Conservation (phyloP, 2,329 filamentous ascomycete genomes). For the Mollisia scopiformis region DNA sequence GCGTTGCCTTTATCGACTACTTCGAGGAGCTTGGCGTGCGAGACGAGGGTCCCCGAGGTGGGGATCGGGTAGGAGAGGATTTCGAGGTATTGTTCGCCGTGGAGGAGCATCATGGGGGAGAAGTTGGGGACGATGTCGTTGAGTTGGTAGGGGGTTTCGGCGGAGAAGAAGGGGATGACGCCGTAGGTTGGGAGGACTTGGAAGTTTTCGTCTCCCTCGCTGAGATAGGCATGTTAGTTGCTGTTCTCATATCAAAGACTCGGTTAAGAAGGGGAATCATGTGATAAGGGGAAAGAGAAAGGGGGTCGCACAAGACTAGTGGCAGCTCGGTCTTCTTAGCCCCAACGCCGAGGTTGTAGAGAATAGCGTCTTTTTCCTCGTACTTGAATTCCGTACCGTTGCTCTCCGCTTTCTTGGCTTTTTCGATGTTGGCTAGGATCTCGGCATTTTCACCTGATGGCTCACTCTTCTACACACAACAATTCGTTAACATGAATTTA, state of each 20-base stretch:
- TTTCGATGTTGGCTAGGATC: slow-evolving; percentile 74
- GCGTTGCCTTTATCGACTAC: slow-evolving; percentile 95
- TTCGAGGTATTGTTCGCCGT: slow-evolving; percentile 98
- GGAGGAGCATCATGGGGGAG: slow-evolving; percentile 96
- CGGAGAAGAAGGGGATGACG: slow-evolving; percentile 92
- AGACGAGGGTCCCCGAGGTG: slow-evolving; percentile 76
- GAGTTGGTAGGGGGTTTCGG: slow-evolving; percentile 77
- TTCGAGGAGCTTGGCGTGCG: slow-evolving; percentile 81
- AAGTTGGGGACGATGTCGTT: slow-evolving; percentile 92
- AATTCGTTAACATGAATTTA: slow-evolving; percentile 29
- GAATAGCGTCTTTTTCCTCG: slow-evolving; percentile 83
- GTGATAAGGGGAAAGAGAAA: background rate
- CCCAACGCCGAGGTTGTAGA: slow-evolving; percentile 94
- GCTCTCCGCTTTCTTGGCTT: slow-evolving; percentile 71
- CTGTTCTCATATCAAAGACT: background rate
- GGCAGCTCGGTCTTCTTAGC: slow-evolving; percentile 88
- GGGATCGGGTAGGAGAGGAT: slow-evolving; percentile 90
- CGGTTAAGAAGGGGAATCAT: background rate
- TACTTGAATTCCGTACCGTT: slow-evolving; percentile 80
- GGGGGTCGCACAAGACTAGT: slow-evolving; percentile 68
- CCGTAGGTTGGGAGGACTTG: slow-evolving; percentile 94
- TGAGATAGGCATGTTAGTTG: background rate
- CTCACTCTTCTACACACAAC: slow-evolving; percentile 33
- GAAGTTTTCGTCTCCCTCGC: slow-evolving; percentile 88
- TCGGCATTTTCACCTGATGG: slow-evolving; percentile 54